A percentile compares a stretch with the other conserved stretches of the same genome.
Evolutionary conservation across 306 rosid species (phyloP).

Genomic region (Sophora flavescens): DNA sequence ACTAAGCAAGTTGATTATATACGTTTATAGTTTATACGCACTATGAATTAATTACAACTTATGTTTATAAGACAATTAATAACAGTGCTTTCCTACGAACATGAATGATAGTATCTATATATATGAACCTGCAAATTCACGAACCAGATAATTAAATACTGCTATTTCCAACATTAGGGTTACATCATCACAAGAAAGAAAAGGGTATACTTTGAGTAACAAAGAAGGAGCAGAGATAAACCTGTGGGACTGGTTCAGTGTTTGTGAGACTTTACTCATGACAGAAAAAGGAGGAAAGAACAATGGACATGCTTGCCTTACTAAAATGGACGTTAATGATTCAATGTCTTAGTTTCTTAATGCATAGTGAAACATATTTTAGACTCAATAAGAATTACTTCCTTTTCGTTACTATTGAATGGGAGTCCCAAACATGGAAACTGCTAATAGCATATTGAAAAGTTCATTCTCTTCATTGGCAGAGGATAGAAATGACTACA

Average conservation of each 20-base stretch:
- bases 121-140: too few relatives aligned
- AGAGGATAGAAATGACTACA: conserved; percentile 23
- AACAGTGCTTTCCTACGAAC: too few relatives aligned
- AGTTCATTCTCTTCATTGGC: conserved; percentile 19
- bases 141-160: too few relatives aligned
- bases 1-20: too few relatives aligned
- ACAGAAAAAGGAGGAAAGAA: neutral
- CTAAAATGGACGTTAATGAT: conserved; percentile 10
- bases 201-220: conserved; percentile 29
- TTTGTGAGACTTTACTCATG: conserved; percentile 29
- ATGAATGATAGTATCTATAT: too few relatives aligned
- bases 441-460: conserved; percentile 31
- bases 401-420: conserved; percentile 31
- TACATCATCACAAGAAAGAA: neutral
- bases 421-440: conserved; percentile 18
- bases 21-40: too few relatives aligned
- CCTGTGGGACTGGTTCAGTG: conserved; percentile 21
- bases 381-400: conserved; percentile 18
- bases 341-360: conserved; percentile 27
- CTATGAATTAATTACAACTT: too few relatives aligned
- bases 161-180: neutral
- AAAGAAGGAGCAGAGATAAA: too few relatives aligned
- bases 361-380: conserved; percentile 19
- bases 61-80: too few relatives aligned
- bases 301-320: neutral